Evolutionary conservation across 148 eudicot species (phyloP).

Genomic region (Nyssa sinensis): DNA sequence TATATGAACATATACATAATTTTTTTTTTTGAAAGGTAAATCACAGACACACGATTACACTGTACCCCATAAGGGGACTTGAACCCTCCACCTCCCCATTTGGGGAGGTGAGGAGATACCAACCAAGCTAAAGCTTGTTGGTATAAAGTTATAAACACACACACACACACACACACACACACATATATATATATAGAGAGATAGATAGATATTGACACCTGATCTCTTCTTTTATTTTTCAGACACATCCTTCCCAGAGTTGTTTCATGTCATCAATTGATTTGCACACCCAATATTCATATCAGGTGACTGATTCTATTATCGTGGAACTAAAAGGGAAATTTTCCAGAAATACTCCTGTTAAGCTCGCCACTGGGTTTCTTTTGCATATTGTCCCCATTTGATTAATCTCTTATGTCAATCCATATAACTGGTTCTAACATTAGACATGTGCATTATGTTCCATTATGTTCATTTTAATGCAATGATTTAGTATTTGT

Average conservation of each 20-base stretch:
- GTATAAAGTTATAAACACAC: too few species aligned
- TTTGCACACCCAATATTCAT: slow-evolving; percentile 72
- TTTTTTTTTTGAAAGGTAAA: too few species aligned
- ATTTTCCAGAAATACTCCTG: neutral
- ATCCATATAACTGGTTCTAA: neutral
- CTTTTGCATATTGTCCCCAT: neutral
- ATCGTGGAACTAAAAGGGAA: neutral
- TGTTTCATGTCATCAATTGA: slow-evolving; percentile 86
- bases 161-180: too few species aligned
- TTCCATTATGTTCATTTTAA: too few species aligned
- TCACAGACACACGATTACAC: too few species aligned
- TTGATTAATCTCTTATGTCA: neutral
- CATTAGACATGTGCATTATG: neutral
- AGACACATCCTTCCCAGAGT: slow-evolving; percentile 87
- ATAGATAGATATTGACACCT: slow-evolving; percentile 7
- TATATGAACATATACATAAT: too few species aligned
- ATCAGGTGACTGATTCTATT: slow-evolving; percentile 49
- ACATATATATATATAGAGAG: too few species aligned
- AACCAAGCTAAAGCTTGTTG: too few species aligned
- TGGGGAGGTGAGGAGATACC: too few species aligned
- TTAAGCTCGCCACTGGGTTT: neutral
- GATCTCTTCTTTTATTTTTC: slow-evolving; percentile 26
- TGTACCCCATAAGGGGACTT: too few species aligned
- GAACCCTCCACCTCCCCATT: too few species aligned
- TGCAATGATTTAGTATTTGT: neutral